Conservation (phyloP, 441 rosid species). For the Eruca vesicaria region DNA sequence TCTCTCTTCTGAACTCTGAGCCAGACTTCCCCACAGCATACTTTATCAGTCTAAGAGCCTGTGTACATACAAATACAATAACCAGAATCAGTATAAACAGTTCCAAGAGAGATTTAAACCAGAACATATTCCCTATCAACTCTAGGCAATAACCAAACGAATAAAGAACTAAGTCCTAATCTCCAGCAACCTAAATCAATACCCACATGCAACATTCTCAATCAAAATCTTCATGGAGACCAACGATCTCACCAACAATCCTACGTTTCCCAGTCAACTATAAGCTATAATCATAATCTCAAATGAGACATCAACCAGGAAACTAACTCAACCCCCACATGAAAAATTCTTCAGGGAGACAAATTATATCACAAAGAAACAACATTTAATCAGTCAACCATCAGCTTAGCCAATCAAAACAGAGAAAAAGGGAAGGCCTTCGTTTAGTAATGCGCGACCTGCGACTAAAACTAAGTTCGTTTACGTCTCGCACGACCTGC, state of each 20-base stretch:
- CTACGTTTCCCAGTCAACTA: background rate
- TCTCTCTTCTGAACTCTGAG: slow-evolving; percentile 87
- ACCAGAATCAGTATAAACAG: slow-evolving; percentile 12
- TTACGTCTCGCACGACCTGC: too few relatives aligned
- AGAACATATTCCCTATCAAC: background rate
- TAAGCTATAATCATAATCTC: background rate
- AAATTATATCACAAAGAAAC: slow-evolving; percentile 12
- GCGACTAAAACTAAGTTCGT: too few relatives aligned
- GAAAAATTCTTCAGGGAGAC: slow-evolving; percentile 12
- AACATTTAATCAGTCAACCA: background rate
- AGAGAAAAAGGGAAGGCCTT: too few relatives aligned
- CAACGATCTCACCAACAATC: background rate
- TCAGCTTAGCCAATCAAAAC: background rate
- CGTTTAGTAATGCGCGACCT: too few relatives aligned
- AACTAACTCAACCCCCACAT: slow-evolving; percentile 1
- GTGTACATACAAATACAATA: slow-evolving; percentile 21
- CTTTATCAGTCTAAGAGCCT: slow-evolving; percentile 93
- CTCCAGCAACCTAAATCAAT: slow-evolving; percentile 2
- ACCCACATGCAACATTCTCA: slow-evolving; percentile 20
- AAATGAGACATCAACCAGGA: slow-evolving; percentile 1
- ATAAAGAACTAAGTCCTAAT: background rate
- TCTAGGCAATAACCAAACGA: background rate
- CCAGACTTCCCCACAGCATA: slow-evolving; percentile 93
- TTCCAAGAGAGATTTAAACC: background rate
- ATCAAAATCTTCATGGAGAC: background rate